Percentiles rank a stretch among this genome's conserved stretches.
Conservation (phyloP, 2,329 filamentous ascomycete species). For the Fusarium camptoceras region DNA sequence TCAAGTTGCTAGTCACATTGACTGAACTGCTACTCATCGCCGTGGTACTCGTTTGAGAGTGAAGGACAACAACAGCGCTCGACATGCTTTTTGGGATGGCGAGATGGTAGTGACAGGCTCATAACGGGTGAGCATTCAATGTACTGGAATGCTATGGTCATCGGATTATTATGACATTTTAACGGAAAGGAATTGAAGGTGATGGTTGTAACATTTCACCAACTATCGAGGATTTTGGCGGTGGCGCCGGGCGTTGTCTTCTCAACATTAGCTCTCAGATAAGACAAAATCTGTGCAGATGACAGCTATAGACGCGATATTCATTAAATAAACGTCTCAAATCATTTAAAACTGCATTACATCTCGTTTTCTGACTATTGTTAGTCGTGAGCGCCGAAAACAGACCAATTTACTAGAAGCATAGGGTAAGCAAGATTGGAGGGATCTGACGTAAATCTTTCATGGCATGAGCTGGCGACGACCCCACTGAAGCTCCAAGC, state of each 20-base stretch:
- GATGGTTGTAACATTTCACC: background rate
- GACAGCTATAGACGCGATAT: background rate
- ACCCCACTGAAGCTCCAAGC: conserved; percentile 40
- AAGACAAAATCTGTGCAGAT: background rate
- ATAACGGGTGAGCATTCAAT: background rate
- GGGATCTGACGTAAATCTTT: conserved; percentile 10
- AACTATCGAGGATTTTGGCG: background rate
- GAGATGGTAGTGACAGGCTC: background rate
- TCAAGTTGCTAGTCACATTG: conserved; percentile 41
- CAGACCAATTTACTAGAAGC: background rate
- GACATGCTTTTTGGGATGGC: background rate
- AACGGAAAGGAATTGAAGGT: background rate
- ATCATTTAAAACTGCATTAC: no score
- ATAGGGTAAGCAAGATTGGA: conserved; percentile 35
- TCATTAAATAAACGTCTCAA: background rate
- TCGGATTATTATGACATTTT: background rate
- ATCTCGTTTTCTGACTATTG: background rate
- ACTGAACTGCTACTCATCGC: conserved; percentile 46
- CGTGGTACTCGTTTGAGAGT: conserved; percentile 26
- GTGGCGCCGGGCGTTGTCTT: background rate
- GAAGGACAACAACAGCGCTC: background rate
- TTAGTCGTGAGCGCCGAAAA: background rate
- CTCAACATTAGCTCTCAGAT: background rate
- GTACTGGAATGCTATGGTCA: background rate
- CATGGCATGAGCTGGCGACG: conserved; percentile 28